Evolutionary conservation across 2,329 filamentous ascomycete species (phyloP).

Genomic region (Parastagonospora avenae): DNA sequence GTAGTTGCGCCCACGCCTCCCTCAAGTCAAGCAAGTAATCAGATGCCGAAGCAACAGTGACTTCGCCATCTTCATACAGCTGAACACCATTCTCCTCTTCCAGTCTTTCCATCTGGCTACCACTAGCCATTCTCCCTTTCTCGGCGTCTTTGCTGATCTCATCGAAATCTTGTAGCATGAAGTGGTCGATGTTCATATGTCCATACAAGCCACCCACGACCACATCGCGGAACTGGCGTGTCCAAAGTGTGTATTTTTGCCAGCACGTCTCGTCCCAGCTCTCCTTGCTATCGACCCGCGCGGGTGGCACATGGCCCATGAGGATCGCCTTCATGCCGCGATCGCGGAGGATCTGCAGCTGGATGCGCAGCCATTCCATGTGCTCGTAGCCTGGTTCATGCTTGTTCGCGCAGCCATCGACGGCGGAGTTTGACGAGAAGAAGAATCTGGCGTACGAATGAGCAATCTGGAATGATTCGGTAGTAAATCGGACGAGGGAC

Average conservation of each 20-base stretch:
- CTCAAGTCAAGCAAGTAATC: slow-evolving; percentile 82
- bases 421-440: slow-evolving; percentile 89
- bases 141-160: slow-evolving; percentile 68
- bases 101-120: slow-evolving; percentile 17
- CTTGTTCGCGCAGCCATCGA: slow-evolving; percentile 82
- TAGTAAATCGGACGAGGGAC: neutral
- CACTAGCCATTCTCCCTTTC: slow-evolving; percentile 48
- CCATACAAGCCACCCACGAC: slow-evolving; percentile 80
- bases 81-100: slow-evolving; percentile 31
- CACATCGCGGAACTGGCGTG: slow-evolving; percentile 88
- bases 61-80: slow-evolving; percentile 50
- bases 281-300: slow-evolving; percentile 80
- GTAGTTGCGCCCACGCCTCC: slow-evolving; percentile 76
- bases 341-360: slow-evolving; percentile 80
- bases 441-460: slow-evolving; percentile 66
- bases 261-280: slow-evolving; percentile 97
- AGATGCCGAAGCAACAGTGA: slow-evolving; percentile 69
- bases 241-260: slow-evolving; percentile 95
- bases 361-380: slow-evolving; percentile 92
- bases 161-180: slow-evolving; percentile 84
- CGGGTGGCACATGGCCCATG: slow-evolving; percentile 92
- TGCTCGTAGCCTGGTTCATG: slow-evolving; percentile 90
- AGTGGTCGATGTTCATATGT: slow-evolving; percentile 99
- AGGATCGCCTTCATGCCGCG: slow-evolving; percentile 93
- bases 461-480: slow-evolving; percentile 5